phyloP scores from a whole-genome alignment of 345 rosid genomes.

The Citrus inodora region DNA sequence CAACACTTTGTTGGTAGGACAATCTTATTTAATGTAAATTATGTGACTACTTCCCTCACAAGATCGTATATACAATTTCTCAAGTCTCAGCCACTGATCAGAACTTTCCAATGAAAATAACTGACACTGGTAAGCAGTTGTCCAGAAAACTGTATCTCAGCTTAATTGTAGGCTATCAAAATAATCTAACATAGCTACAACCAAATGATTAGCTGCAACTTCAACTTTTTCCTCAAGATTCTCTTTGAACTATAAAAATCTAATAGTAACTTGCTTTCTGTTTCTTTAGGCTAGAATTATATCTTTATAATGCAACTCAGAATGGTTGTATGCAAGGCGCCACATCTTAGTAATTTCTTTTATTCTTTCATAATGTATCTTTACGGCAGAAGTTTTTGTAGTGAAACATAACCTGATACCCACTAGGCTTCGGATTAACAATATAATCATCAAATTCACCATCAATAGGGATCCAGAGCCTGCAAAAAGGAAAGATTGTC shows the following conservation, averaged over 20 bases:
- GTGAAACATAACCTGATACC: constrained; percentile 59
- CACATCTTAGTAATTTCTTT: background rate
- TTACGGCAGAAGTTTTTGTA: background rate
- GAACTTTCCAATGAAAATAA: background rate
- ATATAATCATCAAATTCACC: constrained; percentile 83
- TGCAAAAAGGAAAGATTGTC: constrained; percentile 21
- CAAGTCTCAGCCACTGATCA: background rate
- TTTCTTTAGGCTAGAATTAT: background rate
- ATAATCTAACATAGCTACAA: background rate
- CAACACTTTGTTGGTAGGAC: too few species aligned
- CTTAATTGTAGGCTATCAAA: background rate
- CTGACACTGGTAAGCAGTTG: background rate
- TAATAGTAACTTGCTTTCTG: background rate
- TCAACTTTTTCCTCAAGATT: background rate
- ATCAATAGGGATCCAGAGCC: constrained; percentile 76
- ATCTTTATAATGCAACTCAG: background rate
- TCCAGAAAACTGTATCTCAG: background rate
- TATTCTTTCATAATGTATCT: background rate
- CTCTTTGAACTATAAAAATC: background rate
- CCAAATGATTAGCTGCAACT: background rate
- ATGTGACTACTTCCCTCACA: background rate
- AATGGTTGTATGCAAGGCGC: background rate
- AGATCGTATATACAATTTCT: background rate
- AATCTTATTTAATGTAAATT: background rate
- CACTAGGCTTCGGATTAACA: constrained; percentile 74